Conservation (phyloP, 148 eudicot genomes). For the Persicaria maculosa region DNA sequence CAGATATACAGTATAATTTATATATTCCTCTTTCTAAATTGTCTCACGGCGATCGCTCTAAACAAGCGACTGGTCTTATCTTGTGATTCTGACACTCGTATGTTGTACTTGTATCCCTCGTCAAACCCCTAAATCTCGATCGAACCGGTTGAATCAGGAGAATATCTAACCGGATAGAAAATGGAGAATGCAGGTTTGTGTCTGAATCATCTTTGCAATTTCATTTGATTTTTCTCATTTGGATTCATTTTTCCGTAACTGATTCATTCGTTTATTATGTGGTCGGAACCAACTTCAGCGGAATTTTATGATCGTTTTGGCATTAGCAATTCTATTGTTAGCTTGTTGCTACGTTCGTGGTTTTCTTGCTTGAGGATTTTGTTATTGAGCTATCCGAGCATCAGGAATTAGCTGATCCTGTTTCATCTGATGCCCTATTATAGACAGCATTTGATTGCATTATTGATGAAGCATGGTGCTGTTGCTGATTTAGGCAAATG, state of each 20-base stretch:
- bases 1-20: not conserved
- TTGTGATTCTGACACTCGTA: not conserved
- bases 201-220: not conserved
- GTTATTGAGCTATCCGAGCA: not conserved
- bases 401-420: not conserved
- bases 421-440: not conserved
- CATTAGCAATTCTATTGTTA: not conserved
- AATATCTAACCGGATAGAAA: not conserved
- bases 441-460: not conserved
- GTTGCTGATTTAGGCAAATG: not conserved
- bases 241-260: not conserved
- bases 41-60: not conserved
- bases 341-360: not conserved
- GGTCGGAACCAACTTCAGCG: not conserved
- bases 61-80: not conserved
- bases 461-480: not conserved
- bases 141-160: not conserved
- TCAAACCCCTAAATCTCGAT: not conserved
- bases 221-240: not conserved
- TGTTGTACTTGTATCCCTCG: not conserved
- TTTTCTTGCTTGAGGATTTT: not conserved
- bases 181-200: slow-evolving; percentile 9
- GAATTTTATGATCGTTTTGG: not conserved
- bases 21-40: no score
- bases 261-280: not conserved